Conservation (phyloP, 768 basidiomycete species). For the Tylopilus sp. region DNA sequence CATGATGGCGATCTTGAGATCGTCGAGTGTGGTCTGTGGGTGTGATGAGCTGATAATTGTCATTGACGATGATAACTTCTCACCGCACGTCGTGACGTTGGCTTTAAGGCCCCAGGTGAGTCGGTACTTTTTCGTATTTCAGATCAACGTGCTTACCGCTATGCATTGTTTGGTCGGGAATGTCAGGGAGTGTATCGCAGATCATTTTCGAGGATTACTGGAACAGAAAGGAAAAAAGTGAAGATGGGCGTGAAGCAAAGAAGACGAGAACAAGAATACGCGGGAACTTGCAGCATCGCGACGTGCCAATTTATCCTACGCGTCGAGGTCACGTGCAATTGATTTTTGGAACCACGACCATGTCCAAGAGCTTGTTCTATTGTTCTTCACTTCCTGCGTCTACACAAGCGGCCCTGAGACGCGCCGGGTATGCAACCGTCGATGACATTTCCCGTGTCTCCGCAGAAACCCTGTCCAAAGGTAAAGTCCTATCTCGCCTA, state of each 20-base stretch:
- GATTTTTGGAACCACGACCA: slow-evolving; percentile 7
- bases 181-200: slow-evolving; percentile 38
- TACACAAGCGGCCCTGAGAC: slow-evolving; percentile 43
- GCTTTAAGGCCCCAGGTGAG: background rate
- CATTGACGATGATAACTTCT: background rate
- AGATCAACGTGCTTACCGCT: slow-evolving; percentile 25
- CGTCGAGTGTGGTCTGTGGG: slow-evolving; percentile 13
- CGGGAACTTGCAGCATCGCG: slow-evolving; percentile 18
- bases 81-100: slow-evolving; percentile 7
- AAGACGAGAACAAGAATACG: slow-evolving; percentile 26
- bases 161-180: slow-evolving; percentile 37
- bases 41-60: background rate
- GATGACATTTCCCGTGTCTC: slow-evolving; percentile 46
- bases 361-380: slow-evolving; percentile 46
- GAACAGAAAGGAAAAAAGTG: slow-evolving; percentile 15
- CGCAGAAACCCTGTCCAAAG: slow-evolving; percentile 47
- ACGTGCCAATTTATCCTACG: slow-evolving; percentile 27
- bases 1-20: slow-evolving; percentile 5
- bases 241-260: slow-evolving; percentile 28
- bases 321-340: slow-evolving; percentile 28
- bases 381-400: slow-evolving; percentile 42
- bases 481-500: slow-evolving; percentile 26
- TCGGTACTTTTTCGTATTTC: background rate
- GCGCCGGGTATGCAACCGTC: slow-evolving; percentile 56
- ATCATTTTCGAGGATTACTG: slow-evolving; percentile 19